These are phyloP conservation scores for Colletotrichum acutatum DNA, from an alignment of 2,329 filamentous ascomycete genomes.

Conservation along the genomic window DNA sequence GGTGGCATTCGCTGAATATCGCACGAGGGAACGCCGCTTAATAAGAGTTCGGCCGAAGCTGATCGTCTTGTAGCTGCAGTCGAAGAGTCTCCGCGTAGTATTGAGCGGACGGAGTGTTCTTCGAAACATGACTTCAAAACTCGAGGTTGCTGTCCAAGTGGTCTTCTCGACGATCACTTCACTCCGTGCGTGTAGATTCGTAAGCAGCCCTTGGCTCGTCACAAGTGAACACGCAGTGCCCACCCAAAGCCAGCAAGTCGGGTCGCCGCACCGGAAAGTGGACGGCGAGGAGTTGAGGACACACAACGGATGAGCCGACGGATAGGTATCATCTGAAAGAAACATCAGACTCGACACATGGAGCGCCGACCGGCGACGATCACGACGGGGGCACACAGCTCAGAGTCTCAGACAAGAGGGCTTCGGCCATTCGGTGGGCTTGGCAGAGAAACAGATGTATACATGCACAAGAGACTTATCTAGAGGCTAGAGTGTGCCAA, in stretches of 20 bases:
- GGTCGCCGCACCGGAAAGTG: conserved; percentile 8
- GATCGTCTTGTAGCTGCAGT: background rate
- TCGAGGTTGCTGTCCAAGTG: background rate
- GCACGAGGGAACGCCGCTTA: background rate
- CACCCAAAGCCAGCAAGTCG: background rate
- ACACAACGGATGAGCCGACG: conserved; percentile 9
- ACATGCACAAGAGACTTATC: too few species aligned
- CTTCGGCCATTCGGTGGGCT: background rate
- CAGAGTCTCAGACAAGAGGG: background rate
- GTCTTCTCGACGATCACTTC: background rate
- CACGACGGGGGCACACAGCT: background rate
- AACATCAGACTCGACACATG: conserved; percentile 19
- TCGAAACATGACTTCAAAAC: background rate
- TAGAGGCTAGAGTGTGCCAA: background rate
- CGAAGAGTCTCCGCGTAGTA: background rate
- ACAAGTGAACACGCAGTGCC: background rate
- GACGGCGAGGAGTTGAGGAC: background rate
- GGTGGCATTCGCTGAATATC: too few species aligned
- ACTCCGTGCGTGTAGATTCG: background rate
- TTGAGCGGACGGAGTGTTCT: background rate
- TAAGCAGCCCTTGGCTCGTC: background rate
- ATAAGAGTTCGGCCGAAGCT: background rate
- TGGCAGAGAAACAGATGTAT: background rate
- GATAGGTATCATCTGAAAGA: conserved; percentile 19
- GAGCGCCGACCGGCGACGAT: conserved; percentile 5